A percentile compares a stretch with the other conserved stretches of the same genome.
Conservation (phyloP, 179 eudicot species). For the Camellia oleifera region DNA sequence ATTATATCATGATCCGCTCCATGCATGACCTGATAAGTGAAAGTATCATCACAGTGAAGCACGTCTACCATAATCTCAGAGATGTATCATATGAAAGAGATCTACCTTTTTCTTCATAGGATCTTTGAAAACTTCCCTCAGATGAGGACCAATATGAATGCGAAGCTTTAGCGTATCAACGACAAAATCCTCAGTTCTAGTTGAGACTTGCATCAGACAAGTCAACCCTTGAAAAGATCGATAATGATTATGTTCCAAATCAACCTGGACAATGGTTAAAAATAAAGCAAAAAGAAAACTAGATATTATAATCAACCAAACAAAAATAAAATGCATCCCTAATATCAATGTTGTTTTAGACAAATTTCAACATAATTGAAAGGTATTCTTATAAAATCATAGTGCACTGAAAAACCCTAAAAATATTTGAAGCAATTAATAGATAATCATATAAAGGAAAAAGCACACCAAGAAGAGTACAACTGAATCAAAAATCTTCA, state of each 20-base stretch:
- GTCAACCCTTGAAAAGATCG: conserved; percentile 96
- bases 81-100: neutral
- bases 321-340: neutral
- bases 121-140: conserved; percentile 91
- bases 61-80: neutral
- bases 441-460: neutral
- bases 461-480: neutral
- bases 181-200: conserved; percentile 91
- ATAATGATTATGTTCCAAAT: conserved; percentile 93
- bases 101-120: conserved; percentile 74
- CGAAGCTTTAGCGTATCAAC: conserved; percentile 89
- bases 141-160: conserved; percentile 81
- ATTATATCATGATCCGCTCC: conserved; percentile 87
- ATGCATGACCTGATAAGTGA: conserved; percentile 66
- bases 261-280: conserved; percentile 52
- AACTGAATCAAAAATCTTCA: neutral
- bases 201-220: conserved; percentile 98
- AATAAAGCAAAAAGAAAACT: conserved; percentile 1
- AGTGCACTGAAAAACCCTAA: neutral
- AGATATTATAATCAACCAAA: neutral
- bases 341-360: neutral
- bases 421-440: neutral
- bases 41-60: conserved; percentile 13
- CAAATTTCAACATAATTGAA: neutral
- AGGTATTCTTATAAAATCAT: neutral